Evolutionary conservation across 1,139 yeast genomes (phyloP).

Genomic region (Taphrina wiesneri): DNA sequence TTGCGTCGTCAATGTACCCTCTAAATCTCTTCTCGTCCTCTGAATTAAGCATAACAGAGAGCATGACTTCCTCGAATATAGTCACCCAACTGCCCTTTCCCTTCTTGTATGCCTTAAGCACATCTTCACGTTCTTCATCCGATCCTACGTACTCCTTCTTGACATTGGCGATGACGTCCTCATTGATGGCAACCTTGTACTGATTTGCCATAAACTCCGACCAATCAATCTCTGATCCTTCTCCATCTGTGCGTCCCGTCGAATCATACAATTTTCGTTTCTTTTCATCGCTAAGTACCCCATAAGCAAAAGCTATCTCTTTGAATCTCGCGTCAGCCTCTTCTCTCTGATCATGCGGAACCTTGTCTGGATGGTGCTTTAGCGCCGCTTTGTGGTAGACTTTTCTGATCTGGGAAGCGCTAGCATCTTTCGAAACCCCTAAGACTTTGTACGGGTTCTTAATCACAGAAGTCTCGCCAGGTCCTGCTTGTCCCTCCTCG

Average conservation of each 20-base stretch:
- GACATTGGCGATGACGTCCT: slow-evolving; percentile 75
- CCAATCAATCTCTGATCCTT: slow-evolving; percentile 57
- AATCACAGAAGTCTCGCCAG: slow-evolving; percentile 43
- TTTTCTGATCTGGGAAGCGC: slow-evolving; percentile 62
- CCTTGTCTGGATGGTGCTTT: slow-evolving; percentile 76
- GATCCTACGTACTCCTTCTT: slow-evolving; percentile 61
- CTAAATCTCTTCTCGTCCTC: slow-evolving; percentile 60
- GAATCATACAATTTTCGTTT: slow-evolving; percentile 62
- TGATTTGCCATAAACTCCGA: slow-evolving; percentile 62
- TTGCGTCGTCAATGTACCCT: slow-evolving; percentile 53
- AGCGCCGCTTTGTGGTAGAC: slow-evolving; percentile 73
- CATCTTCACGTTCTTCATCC: slow-evolving; percentile 66
- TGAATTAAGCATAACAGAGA: slow-evolving; percentile 58
- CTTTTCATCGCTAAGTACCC: slow-evolving; percentile 61
- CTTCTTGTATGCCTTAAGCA: slow-evolving; percentile 58
- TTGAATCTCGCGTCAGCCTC: slow-evolving; percentile 59
- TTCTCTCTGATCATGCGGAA: slow-evolving; percentile 49
- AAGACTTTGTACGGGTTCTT: slow-evolving; percentile 69
- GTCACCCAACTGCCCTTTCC: slow-evolving; percentile 69
- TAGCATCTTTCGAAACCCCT: slow-evolving; percentile 47
- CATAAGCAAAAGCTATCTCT: slow-evolving; percentile 71
- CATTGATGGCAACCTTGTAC: slow-evolving; percentile 55
- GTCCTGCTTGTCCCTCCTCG: not conserved
- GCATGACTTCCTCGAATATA: slow-evolving; percentile 74
- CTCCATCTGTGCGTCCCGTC: slow-evolving; percentile 63